Evolutionary conservation across 1,284 basidiomycete species (phyloP).

Genomic region (Pseudozyma hubeiensis): DNA sequence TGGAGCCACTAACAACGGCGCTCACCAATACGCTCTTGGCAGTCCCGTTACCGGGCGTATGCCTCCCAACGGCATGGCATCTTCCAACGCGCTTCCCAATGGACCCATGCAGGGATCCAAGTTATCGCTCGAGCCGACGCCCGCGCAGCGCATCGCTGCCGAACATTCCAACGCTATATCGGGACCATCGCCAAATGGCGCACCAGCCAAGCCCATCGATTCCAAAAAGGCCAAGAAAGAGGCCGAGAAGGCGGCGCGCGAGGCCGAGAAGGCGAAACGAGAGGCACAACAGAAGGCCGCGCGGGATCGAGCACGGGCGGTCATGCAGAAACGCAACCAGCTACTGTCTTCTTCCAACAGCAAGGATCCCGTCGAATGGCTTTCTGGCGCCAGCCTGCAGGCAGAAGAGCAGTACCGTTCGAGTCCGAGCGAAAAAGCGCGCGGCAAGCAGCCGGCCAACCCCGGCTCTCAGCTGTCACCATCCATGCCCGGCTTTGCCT

Average conservation of each 20-base stretch:
- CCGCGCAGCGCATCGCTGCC: conserved; percentile 50
- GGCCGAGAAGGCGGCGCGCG: conserved; percentile 82
- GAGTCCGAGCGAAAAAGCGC: conserved; percentile 55
- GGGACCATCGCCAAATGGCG: conserved; percentile 67
- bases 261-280: conserved; percentile 86
- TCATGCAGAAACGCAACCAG: conserved; percentile 84
- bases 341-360: conserved; percentile 54
- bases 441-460: conserved; percentile 57
- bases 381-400: conserved; percentile 34
- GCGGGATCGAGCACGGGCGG: conserved; percentile 88
- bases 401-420: conserved; percentile 32
- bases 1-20: conserved; percentile 1
- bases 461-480: conserved; percentile 47
- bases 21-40: conserved; percentile 18
- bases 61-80: conserved; percentile 17
- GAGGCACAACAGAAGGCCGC: conserved; percentile 78
- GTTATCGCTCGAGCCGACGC: conserved; percentile 34
- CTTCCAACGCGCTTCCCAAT: conserved; percentile 7
- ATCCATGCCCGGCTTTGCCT: conserved; percentile 39
- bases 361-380: conserved; percentile 64
- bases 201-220: conserved; percentile 72
- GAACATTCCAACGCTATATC: conserved; percentile 34
- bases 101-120: conserved; percentile 19
- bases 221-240: conserved; percentile 90
- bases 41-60: conserved; percentile 16